phyloP scores from a whole-genome alignment of 2,329 filamentous ascomycete genomes.

The Cercospora beticola region DNA sequence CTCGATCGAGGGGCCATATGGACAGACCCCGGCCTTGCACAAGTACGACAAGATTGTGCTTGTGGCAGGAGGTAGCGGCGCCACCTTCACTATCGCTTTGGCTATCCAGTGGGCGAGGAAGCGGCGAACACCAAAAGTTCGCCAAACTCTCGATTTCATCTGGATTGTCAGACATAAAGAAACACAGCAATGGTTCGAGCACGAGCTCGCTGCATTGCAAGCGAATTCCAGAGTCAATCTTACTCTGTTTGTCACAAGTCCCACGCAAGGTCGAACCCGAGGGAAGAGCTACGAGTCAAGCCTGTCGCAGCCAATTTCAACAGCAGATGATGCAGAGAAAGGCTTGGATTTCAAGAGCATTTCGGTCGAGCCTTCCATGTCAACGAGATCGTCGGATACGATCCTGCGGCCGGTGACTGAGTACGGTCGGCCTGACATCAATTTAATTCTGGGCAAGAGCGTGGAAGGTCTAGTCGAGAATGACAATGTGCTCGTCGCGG shows the following conservation, averaged over 20 bases:
- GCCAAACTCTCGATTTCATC: constrained; percentile 50
- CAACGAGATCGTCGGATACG: background rate
- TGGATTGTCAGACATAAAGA: constrained; percentile 25
- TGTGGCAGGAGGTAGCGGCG: constrained; percentile 61
- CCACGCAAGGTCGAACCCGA: background rate
- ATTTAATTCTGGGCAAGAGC: constrained; percentile 7
- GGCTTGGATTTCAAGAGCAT: background rate
- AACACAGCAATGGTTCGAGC: constrained; percentile 52
- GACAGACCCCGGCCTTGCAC: constrained; percentile 40
- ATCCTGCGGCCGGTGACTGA: background rate
- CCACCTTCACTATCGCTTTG: constrained; percentile 57
- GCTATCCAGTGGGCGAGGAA: constrained; percentile 48
- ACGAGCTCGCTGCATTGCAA: constrained; percentile 50
- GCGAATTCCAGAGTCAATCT: constrained; percentile 49
- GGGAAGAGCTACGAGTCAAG: constrained; percentile 3
- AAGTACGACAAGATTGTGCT: constrained; percentile 61
- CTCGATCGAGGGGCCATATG: constrained; percentile 35
- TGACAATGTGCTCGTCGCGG: constrained; percentile 21
- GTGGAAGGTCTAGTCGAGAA: constrained; percentile 8
- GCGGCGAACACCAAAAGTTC: constrained; percentile 41
- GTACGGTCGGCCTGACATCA: constrained; percentile 17
- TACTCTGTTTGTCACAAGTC: constrained; percentile 52
- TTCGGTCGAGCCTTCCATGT: background rate
- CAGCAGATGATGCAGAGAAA: constrained; percentile 5
- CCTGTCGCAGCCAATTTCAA: background rate